phyloP scores from a whole-genome alignment of 2,329 filamentous ascomycete species.

The Stachybotrys chlorohalonatus region DNA sequence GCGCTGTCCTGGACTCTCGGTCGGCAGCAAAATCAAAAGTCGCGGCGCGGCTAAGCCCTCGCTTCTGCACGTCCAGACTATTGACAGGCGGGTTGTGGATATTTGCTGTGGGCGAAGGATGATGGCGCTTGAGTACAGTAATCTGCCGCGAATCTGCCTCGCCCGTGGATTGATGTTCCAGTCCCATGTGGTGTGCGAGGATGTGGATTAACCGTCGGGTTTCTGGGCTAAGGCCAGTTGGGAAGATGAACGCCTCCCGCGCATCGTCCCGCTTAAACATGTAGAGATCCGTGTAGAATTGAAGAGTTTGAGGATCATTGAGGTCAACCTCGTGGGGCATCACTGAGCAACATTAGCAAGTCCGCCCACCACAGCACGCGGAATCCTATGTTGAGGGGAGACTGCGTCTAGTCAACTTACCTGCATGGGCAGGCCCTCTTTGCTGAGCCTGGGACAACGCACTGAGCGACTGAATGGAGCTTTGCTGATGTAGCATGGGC shows the following conservation, averaged over 20 bases:
- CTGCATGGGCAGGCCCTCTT: conserved; percentile 33
- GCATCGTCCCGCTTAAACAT: conserved; percentile 75
- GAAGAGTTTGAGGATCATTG: conserved; percentile 80
- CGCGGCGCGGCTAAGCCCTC: conserved; percentile 84
- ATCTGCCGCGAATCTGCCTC: conserved; percentile 82
- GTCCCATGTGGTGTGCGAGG: conserved; percentile 86
- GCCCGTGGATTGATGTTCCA: conserved; percentile 85
- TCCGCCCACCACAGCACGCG: too few relatives aligned
- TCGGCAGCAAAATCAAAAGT: conserved; percentile 92
- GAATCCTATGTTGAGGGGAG: not conserved
- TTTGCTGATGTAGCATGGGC: conserved; percentile 70
- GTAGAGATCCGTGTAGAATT: conserved; percentile 83
- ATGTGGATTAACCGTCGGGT: conserved; percentile 90
- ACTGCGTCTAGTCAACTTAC: conserved; percentile 17
- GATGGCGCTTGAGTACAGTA: conserved; percentile 68
- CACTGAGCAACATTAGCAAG: not conserved
- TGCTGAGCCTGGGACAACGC: conserved; percentile 56
- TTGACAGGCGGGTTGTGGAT: conserved; percentile 53
- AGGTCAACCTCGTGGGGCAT: conserved; percentile 63
- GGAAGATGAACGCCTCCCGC: conserved; percentile 77
- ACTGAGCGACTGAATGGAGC: conserved; percentile 73
- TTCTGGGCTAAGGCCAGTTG: conserved; percentile 67
- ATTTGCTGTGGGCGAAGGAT: conserved; percentile 40
- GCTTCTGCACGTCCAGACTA: conserved; percentile 67
- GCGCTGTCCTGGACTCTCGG: conserved; percentile 57